Base-by-base conservation (phyloP, 2,329 filamentous ascomycete genomes). In the Verticillium albo-atrum region DNA sequence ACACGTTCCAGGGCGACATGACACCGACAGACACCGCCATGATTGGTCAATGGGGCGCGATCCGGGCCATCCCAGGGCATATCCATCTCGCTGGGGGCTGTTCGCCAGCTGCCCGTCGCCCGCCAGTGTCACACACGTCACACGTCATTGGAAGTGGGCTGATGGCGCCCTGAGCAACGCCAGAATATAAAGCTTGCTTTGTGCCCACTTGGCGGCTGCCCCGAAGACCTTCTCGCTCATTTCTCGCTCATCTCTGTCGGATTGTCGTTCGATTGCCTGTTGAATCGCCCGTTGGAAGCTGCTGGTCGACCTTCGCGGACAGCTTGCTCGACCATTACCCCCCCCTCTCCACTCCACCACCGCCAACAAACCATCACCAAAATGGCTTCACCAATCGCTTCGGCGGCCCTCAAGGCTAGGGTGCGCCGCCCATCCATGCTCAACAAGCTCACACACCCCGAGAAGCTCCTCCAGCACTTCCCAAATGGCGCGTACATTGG, bases 401-500 rank as follows among this genome's bases (percentile, higher is more conserved):
- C 90, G 55, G 88, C 89, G 56, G 84, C 91, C 61, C 80, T 96
- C 70, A 90, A 88, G 79, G 85, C 87, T 69, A 89, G 92, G 67
- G 82, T 95, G 63, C 81, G 87, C 67, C 85, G 90, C 65, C 88
- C 91, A 25, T 89, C 89, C 50, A 87, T 94, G 75, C 82, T 96
- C 59, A 88, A 87, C 68, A 96, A 94, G 82, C 80, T 96, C 61
- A 87, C 88, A 67, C 87, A 87, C 68, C 86, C 92, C 37, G 86
- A 95, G 74, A 91, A 96, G 72, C 75, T 96, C 64, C 82, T 96
- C 61, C 82, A 89, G 64, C 82, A 90, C 66, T 96, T 96, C 69
- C 92, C 92, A 64, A 85, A 95, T 79, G 88, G 88, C 70, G 77
- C 90, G n/a, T 95, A 95, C 74, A 85, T 96, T 68, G 92, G 92